Conservation (phyloP, 2,329 filamentous ascomycete genomes). For the Ophioceras dolichostomum region DNA sequence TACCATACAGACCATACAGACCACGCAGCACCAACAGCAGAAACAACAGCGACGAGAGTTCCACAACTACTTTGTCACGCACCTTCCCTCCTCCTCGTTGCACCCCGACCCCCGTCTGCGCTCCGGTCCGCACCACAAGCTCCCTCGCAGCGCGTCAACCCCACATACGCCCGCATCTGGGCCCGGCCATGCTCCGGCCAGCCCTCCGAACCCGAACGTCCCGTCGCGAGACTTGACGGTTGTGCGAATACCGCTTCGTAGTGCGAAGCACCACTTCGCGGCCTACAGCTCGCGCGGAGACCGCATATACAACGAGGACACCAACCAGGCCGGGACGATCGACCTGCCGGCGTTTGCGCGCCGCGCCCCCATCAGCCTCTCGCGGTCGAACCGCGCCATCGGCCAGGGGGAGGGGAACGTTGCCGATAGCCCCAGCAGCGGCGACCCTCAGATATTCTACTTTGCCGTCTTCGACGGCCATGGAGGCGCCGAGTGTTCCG, state of each 20-base stretch:
- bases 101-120: constrained; percentile 68
- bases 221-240: constrained; percentile 71
- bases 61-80: constrained; percentile 95
- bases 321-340: constrained; percentile 87
- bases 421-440: constrained; percentile 59
- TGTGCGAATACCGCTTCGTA: constrained; percentile 84
- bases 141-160: constrained; percentile 72
- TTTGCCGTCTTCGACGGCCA: constrained; percentile 96
- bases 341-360: constrained; percentile 87
- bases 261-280: constrained; percentile 94
- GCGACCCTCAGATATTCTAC: constrained; percentile 94
- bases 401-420: constrained; percentile 48
- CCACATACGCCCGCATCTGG: constrained; percentile 59
- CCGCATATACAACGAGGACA: constrained; percentile 83
- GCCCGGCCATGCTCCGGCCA: constrained; percentile 43
- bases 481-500: constrained; percentile 78
- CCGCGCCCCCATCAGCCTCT: constrained; percentile 55
- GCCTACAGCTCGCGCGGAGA: constrained; percentile 67
- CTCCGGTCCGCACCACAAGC: constrained; percentile 63
- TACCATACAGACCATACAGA: too few relatives aligned
- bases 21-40: constrained; percentile 2
- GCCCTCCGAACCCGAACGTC: constrained; percentile 41
- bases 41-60: constrained; percentile 41
- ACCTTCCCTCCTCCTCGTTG: constrained; percentile 83
- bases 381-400: constrained; percentile 26